Conservation (phyloP, 2,329 filamentous ascomycete species). For the Trichoderma polysporum region DNA sequence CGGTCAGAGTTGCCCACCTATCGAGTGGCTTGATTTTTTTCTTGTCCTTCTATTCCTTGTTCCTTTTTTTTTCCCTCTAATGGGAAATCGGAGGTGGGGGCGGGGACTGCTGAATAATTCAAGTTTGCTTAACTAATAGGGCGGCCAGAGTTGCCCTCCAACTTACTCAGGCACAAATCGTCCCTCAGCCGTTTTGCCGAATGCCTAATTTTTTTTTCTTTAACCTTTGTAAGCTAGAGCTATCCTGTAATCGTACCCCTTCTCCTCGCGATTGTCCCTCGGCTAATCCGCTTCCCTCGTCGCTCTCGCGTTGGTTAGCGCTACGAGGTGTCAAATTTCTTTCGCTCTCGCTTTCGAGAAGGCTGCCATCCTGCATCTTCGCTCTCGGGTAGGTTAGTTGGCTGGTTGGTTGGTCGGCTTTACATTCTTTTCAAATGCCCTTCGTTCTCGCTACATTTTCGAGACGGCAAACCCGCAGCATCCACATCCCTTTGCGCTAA, state of each 20-base stretch:
- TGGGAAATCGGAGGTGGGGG: neutral
- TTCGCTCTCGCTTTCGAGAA: neutral
- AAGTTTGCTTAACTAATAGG: neutral
- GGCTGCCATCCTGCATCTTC: too few relatives aligned
- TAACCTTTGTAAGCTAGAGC: neutral
- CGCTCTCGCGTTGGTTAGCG: too few relatives aligned
- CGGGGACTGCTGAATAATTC: slow-evolving; percentile 3
- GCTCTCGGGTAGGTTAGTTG: too few relatives aligned
- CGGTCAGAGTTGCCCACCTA: too few relatives aligned
- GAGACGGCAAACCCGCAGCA: neutral
- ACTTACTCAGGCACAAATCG: neutral
- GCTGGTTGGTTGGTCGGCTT: too few relatives aligned
- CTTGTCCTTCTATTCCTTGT: neutral
- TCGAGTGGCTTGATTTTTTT: too few relatives aligned
- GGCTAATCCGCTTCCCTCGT: neutral
- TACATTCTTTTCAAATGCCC: neutral
- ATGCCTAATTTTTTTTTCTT: neutral
- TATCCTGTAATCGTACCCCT: neutral
- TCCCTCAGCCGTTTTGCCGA: neutral
- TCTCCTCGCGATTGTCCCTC: neutral
- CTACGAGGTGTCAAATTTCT: neutral
- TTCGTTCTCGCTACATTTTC: neutral
- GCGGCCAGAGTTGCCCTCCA: neutral
- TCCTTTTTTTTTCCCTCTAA: neutral
- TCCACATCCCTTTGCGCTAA: neutral